These are phyloP conservation scores for Mortierella claussenii DNA, from an alignment of 192 early-diverging fungal genomes.

Conservation along the genomic window DNA sequence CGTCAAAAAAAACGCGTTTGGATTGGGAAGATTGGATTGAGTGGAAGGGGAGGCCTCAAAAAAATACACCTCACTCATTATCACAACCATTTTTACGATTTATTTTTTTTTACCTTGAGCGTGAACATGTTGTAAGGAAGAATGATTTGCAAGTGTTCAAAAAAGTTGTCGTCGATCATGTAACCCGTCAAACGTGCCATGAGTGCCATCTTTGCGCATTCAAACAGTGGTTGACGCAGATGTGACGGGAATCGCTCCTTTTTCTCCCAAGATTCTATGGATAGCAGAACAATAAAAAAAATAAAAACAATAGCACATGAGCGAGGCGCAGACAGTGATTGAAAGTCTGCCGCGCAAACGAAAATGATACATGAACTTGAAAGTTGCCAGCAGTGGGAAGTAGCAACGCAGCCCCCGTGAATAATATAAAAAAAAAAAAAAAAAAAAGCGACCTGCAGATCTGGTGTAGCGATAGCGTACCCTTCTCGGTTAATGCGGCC, in stretches of 20 bases:
- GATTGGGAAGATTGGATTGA: no score
- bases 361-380: no score
- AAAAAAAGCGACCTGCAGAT: neutral
- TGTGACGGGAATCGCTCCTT: slow-evolving; percentile 5
- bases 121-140: slow-evolving; percentile 21
- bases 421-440: slow-evolving; percentile 1
- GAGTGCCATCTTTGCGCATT: slow-evolving; percentile 8
- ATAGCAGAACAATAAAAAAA: no score
- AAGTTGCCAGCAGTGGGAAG: neutral
- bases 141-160: slow-evolving; percentile 10
- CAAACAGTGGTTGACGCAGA: slow-evolving; percentile 6
- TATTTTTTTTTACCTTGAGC: slow-evolving; percentile 11
- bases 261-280: slow-evolving; percentile 19
- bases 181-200: slow-evolving; percentile 4
- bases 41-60: no score
- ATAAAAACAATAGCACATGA: neutral
- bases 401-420: no score
- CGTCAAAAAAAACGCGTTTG: neutral
- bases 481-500: neutral
- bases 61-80: neutral
- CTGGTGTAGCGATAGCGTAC: neutral
- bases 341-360: no score
- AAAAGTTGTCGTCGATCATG: slow-evolving; percentile 16
- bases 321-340: no score
- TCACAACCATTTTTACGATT: neutral